These are phyloP conservation scores for Stemphylium beticola DNA, from an alignment of 2,329 filamentous ascomycete genomes.

Conservation along the genomic window DNA sequence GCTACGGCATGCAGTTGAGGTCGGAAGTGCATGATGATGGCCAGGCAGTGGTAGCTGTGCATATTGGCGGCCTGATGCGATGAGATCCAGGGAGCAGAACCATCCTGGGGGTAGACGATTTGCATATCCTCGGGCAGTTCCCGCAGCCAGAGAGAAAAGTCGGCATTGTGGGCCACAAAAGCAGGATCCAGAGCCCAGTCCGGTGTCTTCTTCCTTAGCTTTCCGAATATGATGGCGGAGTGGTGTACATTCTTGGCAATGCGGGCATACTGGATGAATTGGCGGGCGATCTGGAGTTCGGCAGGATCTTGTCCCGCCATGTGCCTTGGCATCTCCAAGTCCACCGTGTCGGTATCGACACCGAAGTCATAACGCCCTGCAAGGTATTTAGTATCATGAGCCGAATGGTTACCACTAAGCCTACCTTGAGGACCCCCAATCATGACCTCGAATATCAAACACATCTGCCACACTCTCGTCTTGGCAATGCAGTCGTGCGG, in stretches of 20 bases:
- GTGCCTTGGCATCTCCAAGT: slow-evolving; percentile 71
- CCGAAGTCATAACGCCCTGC: slow-evolving; percentile 74
- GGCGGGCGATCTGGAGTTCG: slow-evolving; percentile 79
- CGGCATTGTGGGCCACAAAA: slow-evolving; percentile 78
- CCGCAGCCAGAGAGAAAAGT: slow-evolving; percentile 76
- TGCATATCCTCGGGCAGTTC: slow-evolving; percentile 80
- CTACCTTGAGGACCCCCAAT: slow-evolving; percentile 90
- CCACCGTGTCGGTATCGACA: slow-evolving; percentile 76
- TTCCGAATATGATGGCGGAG: slow-evolving; percentile 77
- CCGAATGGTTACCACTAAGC: background rate
- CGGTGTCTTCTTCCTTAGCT: slow-evolving; percentile 74
- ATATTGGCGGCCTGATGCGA: slow-evolving; percentile 89
- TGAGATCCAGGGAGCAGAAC: slow-evolving; percentile 80
- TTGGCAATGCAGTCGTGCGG: slow-evolving; percentile 81
- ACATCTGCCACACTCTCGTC: slow-evolving; percentile 86
- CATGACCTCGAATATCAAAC: slow-evolving; percentile 88
- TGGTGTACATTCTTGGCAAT: slow-evolving; percentile 78
- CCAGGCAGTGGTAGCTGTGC: slow-evolving; percentile 86
- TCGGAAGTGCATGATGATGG: slow-evolving; percentile 83
- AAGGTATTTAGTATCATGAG: slow-evolving; percentile 10
- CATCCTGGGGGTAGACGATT: slow-evolving; percentile 77
- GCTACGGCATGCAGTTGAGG: slow-evolving; percentile 79
- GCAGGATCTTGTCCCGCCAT: slow-evolving; percentile 72
- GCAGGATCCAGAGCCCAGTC: slow-evolving; percentile 89
- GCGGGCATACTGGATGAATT: slow-evolving; percentile 81